Evolutionary conservation across 2,329 filamentous ascomycete species (phyloP), one percentile per base, ranked within the genome.

Genomic region (Parafenestella ontariensis): DNA sequence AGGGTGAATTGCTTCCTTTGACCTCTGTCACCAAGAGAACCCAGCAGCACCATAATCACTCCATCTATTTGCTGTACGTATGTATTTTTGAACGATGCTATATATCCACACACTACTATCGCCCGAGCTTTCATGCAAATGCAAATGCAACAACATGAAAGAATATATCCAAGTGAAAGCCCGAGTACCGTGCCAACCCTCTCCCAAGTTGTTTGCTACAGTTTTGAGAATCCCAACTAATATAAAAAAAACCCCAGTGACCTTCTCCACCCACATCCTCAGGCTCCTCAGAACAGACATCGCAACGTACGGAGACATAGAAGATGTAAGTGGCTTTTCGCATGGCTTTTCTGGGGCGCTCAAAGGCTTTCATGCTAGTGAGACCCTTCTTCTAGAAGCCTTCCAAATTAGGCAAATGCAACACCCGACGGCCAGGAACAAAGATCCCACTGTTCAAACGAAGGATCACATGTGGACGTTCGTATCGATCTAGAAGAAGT

Each of bases 341-440:
- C 10, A 23, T 39, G 36, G 36, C 17, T 23, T 39, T 17, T 21
- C 5, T 3, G 10, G 1, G 18, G 8, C 11, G 20, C 18, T 39
- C 18, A 23, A 23, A 10, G 15, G 8, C 20, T 39, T 39, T 17
- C 18, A 10, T 8, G 8, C 18, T 15, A 17, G 17, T 10, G 18
- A 4, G 33, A 5, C 37, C 39, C 37, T 17, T 23, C 21, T 28
- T 18, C 11, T 39, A 26, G 26, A 29, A 28, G 20, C 9, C 39
- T 17, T 41, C 33, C 20, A 20, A 8, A 36, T 50, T 20, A 24
- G 21, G 21, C 17, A 8, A 47, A 46, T 24, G 43, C 36, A 39
- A 44, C 6, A 29, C 20, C 31, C 48, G 42, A 39, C 28, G 21
- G 33, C 13, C 31, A 29, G 36, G 39, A 49, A 49, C 39, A 45